These are phyloP conservation scores for Clathrospora elynae DNA, from an alignment of 2,329 filamentous ascomycete genomes.

Conservation along the genomic window DNA sequence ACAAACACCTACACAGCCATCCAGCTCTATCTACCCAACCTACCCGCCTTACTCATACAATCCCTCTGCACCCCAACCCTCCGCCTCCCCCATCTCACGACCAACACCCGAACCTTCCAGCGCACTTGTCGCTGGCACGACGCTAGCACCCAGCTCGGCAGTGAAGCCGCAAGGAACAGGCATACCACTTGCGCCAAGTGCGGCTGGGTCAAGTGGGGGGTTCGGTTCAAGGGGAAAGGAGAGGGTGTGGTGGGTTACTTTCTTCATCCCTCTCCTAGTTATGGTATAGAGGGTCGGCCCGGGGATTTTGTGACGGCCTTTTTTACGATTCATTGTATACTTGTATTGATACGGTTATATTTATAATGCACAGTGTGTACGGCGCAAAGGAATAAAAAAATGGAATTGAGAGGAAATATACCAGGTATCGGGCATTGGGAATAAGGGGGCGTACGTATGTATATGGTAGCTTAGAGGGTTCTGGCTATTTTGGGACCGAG, in stretches of 20 bases:
- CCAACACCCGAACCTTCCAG: slow-evolving; percentile 10
- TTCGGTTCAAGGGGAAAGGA: slow-evolving; percentile 22
- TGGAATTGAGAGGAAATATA: too few species aligned
- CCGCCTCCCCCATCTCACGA: slow-evolving; percentile 10
- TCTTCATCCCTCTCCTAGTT: slow-evolving; percentile 27
- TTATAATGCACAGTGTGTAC: too few species aligned
- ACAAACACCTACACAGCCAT: not conserved
- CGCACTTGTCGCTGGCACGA: slow-evolving; percentile 12
- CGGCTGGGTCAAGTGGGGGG: slow-evolving; percentile 17
- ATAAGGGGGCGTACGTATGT: too few species aligned
- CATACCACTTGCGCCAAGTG: slow-evolving; percentile 38
- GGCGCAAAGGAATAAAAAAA: too few species aligned
- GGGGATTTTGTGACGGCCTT: too few species aligned
- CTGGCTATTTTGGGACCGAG: too few species aligned
- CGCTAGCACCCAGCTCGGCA: slow-evolving; percentile 19
- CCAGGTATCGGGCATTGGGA: too few species aligned
- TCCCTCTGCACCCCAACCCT: slow-evolving; percentile 11
- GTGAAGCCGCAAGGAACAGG: slow-evolving; percentile 20
- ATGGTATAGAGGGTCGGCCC: too few species aligned
- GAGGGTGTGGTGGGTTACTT: slow-evolving; percentile 41
- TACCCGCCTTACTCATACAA: slow-evolving; percentile 10
- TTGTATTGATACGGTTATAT: too few species aligned
- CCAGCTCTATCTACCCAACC: slow-evolving; percentile 1
- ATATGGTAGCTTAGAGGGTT: too few species aligned
- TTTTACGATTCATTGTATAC: too few species aligned